These are phyloP conservation scores for Leishmania lainsoni DNA, from an alignment of 208 protist genomes.

Conservation along the genomic window DNA sequence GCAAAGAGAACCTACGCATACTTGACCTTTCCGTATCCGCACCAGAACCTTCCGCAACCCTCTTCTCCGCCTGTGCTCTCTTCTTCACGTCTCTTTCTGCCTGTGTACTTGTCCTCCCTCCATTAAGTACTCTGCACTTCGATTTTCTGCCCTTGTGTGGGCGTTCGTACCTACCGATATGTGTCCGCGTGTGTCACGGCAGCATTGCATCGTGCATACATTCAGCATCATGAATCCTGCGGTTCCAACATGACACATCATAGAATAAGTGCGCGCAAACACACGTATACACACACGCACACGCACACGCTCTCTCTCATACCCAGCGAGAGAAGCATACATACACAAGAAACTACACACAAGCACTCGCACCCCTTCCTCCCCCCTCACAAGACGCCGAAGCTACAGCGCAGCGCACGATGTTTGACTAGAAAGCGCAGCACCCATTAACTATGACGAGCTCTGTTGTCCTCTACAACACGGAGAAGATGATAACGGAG, in stretches of 20 bases:
- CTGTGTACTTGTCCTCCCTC: background rate
- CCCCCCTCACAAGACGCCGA: background rate
- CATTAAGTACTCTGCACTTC: background rate
- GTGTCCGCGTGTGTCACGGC: background rate
- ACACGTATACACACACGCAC: conserved; percentile 13
- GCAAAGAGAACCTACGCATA: background rate
- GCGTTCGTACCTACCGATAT: background rate
- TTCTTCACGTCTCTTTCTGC: background rate
- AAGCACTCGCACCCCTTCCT: background rate
- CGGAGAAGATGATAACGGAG: background rate
- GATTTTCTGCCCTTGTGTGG: background rate
- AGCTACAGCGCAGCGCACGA: background rate
- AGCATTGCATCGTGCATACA: conserved; percentile 6
- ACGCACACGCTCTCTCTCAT: background rate
- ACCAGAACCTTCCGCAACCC: background rate
- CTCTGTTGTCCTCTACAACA: background rate
- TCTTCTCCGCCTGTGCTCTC: background rate
- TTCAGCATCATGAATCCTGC: conserved; percentile 29
- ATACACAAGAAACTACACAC: background rate
- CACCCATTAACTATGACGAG: background rate
- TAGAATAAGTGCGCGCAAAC: conserved; percentile 5
- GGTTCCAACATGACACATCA: conserved; percentile 39
- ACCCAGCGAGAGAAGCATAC: background rate
- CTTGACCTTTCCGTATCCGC: background rate
- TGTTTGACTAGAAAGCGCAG: too few species aligned